Base-by-base conservation (phyloP, 768 basidiomycete species). In the Leccinum incarnatum region DNA sequence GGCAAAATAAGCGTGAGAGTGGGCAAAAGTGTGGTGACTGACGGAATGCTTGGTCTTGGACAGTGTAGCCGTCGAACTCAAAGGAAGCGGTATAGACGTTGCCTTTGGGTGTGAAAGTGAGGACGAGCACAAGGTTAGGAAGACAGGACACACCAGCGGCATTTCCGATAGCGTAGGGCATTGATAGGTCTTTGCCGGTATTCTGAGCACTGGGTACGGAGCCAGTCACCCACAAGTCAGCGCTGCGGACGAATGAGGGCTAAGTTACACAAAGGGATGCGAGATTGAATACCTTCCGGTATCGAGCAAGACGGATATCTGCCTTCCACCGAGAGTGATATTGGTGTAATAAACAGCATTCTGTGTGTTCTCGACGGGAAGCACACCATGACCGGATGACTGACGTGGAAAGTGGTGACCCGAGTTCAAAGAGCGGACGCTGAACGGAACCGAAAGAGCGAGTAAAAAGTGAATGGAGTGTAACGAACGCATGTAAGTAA, bases 291-390 rank as follows among this genome's bases (percentile, higher is more conserved):
- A 86, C 88, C 89, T 91, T 74, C 90, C 90, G 7, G 89, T 91
- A 68, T 92, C 90, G 54, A 92, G 72, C 65, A 89, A 75, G 53
- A 91, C 86, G 23, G 79, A 77, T 61, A 88, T 74, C 4, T 74
- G 66, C 21, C 72, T 72, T 17, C 87, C 87, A 15, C 83, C 86
- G 46, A 92, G 73, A 15, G 86, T 88, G 61, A 92, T 79, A 65
- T 89, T 90, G 42, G 81, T 77, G 52, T 87, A 83, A 67, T 92
- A 92, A 66, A 89, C 84, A 0, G 84, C 78, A 75, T 92, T 91
- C 63, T 83, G 84, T 0, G 81, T 85, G 73, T 91, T 87, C 25
- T 74, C 74, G 27, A 91, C 73, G 15, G 83, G 76, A 4, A 86
- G 63, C 34, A 75, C 47, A 10, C 23, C 25, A 27, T 7, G 70